These are phyloP conservation scores for Chlorella sp. DNA, from an alignment of 139 green algal species.

Conservation along the genomic window DNA sequence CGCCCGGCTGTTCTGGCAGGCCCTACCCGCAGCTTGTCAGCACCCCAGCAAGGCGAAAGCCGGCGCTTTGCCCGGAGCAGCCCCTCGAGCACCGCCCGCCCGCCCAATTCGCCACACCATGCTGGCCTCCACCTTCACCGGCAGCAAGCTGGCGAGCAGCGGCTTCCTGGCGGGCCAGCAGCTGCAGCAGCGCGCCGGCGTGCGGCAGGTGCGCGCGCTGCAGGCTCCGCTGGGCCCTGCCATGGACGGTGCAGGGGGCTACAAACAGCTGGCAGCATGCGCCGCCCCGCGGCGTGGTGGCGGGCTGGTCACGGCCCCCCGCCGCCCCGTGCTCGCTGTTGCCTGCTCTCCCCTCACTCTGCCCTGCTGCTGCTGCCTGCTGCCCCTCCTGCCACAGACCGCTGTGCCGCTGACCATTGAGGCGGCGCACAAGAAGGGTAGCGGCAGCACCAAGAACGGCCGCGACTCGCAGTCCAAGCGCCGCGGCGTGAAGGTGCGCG, in stretches of 20 bases:
- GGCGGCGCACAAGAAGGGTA: constrained; percentile 87
- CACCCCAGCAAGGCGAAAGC: too few species aligned
- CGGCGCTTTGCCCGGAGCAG: too few species aligned
- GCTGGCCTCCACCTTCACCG: constrained; percentile 33
- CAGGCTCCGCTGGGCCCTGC: neutral
- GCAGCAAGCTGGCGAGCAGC: constrained; percentile 14
- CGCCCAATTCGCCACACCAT: constrained; percentile 17
- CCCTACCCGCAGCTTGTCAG: neutral
- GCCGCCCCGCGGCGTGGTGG: neutral
- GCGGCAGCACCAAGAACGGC: constrained; percentile 96
- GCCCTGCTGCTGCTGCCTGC: too few species aligned
- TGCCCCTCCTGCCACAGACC: too few species aligned
- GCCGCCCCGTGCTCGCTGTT: too few species aligned
- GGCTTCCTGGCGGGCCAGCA: constrained; percentile 20
- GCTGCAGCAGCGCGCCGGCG: neutral
- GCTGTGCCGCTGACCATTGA: constrained; percentile 49
- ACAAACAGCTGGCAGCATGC: neutral
- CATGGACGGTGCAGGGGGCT: too few species aligned
- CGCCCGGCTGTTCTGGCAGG: neutral
- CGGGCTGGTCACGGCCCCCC: too few species aligned
- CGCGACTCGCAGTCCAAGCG: constrained; percentile 91
- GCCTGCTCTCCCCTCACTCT: too few species aligned
- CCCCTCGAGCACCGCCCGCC: neutral
- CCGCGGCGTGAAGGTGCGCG: constrained; percentile 87
- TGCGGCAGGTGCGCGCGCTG: constrained; percentile 1